Base-by-base conservation (phyloP, 2,329 filamentous ascomycete species). In the Xylariaceae sp. region DNA sequence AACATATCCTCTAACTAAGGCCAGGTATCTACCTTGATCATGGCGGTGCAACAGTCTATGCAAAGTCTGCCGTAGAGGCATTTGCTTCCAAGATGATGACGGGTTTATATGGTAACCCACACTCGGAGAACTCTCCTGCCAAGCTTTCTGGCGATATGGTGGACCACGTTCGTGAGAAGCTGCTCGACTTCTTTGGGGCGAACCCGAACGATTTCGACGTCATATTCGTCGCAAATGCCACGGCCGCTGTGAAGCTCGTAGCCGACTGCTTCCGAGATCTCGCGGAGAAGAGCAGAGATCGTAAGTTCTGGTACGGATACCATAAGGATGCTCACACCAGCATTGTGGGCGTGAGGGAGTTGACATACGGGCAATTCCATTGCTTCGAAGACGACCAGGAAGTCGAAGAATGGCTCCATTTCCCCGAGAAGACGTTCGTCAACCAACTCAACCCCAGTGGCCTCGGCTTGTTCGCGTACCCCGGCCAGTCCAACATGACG, bases 201-300 rank as follows among this genome's bases (percentile, higher is more conserved):
- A 75, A 80, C 59, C 77, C 81, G 2, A 71, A 74, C 36, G 72
- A 84, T 48, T 86, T 80, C 62, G 81, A 85, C 60, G 72, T 86
- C 10, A 73, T 96, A 1, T 97, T 97, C 67, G 89, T 95, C 22
- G 85, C 90, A 34, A 97, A 97, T 70, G 88, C 92, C 18, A 97
- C 92, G 0, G 90, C 92, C 2, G 92, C 85, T 6, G 86, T 96
- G 64, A 97, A 96, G 71, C 73, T 96, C 18, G 67, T 70, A 13
- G 77, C 75, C 41, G 83, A 84, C 45, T 75, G 74, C 32, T 80
- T 85, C 61, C 72, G 75, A 26, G 80, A 81, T 59, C 70, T 80
- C 22, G 74, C 76, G 2, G 76, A 73, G 66, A 76, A 72, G 60
- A 76, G 70, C 10, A 69, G 71, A 48, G 66, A 73, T 40, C 65